Base-by-base conservation (phyloP, 345 rosid genomes). In the Lenwebbia sp. region DNA sequence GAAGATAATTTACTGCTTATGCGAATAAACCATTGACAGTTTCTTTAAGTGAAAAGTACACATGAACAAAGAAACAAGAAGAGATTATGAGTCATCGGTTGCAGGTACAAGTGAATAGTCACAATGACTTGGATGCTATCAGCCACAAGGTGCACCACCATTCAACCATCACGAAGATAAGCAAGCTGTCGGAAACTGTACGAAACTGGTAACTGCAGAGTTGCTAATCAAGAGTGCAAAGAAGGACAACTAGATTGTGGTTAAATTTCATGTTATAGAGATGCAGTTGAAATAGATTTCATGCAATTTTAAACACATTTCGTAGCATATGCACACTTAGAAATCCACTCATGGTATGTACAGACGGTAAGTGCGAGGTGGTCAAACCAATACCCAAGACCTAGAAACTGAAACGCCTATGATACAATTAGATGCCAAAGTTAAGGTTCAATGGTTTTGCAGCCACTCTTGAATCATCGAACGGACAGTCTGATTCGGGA, bases 401-500 rank as follows among this genome's bases (percentile, higher is more conserved):
- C 13, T 33, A 70, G 47, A 37, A 37, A 37, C 47, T 21, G 17
- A 33, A 22, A 70, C 4, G 13, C 81, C 81, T 70, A 70, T 70
- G 44, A 33, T 70, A 0, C 26, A 37, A 19, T 70, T 70, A 3
- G 6, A 70, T 37, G 81, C 47, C 47, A 19, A 70, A 70, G 10
- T 70, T 33, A 70, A 22, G 81, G 23, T 40, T 88, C 87, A 89
- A 54, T 89, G 83, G 76, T 92, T 93, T 78, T 94, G 95, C 88
- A 62, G 88, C 98, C 96, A 92, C 81, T 95, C 99, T 87, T 92
- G 98, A 81, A 92, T 90, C 11, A 93, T 91, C 56, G 93, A 91
- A 33, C 95, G 94, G 56, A 94, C 92, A 54, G 96, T 94, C 54
- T 19, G 93, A 89, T 93, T 94, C 30, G 97, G 93, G 83, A 93